phyloP scores from a whole-genome alignment of 2,329 filamentous ascomycete genomes.

The Curvularia spicifera region DNA sequence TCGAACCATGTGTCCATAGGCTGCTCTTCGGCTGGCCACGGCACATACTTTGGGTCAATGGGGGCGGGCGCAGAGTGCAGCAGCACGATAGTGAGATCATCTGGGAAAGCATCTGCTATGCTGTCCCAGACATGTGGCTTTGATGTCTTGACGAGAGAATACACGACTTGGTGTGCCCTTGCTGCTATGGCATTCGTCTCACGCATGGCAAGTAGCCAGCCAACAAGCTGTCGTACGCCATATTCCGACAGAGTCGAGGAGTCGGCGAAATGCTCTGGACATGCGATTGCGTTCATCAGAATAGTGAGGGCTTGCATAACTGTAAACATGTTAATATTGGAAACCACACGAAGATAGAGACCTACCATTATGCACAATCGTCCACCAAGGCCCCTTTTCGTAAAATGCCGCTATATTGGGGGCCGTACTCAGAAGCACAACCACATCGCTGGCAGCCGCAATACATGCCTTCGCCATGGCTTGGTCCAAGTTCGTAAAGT shows the following conservation, averaged over 20 bases:
- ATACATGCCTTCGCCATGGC: conserved; percentile 41
- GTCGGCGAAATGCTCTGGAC: conserved; percentile 14
- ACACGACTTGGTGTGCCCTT: conserved; percentile 30
- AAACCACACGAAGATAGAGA: not conserved
- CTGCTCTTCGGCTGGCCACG: conserved; percentile 9
- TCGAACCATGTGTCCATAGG: conserved; percentile 1
- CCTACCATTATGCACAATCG: conserved; percentile 34
- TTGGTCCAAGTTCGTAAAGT: conserved; percentile 37
- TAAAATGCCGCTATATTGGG: conserved; percentile 21
- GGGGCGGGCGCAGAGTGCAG: not conserved
- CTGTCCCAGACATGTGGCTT: conserved; percentile 11
- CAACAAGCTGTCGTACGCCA: conserved; percentile 25
- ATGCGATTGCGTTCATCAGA: conserved; percentile 45
- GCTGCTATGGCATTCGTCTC: conserved; percentile 27
- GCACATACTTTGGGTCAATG: conserved; percentile 4
- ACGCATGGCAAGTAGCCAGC: conserved; percentile 37
- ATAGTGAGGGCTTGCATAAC: conserved; percentile 48
- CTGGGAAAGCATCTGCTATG: conserved; percentile 7
- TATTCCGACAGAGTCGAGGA: not conserved
- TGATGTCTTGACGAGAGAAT: conserved; percentile 15
- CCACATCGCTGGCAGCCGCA: conserved; percentile 38
- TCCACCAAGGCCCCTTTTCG: conserved; percentile 47
- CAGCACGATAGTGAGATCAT: conserved; percentile 4
- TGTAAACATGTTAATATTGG: not conserved
- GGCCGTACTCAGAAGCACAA: conserved; percentile 36